A percentile compares a stretch with the other conserved stretches of the same genome.
phyloP scores from a whole-genome alignment of 2,329 filamentous ascomycete genomes.

The Penicillium occitanis region DNA sequence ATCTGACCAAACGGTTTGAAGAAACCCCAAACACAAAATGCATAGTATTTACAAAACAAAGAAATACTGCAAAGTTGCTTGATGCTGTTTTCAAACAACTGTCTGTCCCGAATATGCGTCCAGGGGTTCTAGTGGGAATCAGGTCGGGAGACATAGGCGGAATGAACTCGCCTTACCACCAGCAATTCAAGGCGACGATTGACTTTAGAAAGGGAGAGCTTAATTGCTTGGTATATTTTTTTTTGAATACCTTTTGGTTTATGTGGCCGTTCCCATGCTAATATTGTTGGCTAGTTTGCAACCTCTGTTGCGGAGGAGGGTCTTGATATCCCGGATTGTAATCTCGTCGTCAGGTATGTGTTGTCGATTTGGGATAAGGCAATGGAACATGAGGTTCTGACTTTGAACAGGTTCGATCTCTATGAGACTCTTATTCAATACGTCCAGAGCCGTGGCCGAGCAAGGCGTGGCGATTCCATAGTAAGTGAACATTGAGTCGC shows the following conservation, averaged over 20 bases:
- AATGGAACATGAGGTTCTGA: neutral
- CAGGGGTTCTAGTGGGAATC: slow-evolving; percentile 65
- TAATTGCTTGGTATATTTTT: slow-evolving; percentile 51
- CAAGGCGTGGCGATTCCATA: slow-evolving; percentile 71
- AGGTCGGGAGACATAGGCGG: slow-evolving; percentile 54
- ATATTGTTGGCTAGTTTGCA: slow-evolving; percentile 49
- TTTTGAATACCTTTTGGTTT: neutral
- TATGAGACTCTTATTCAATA: slow-evolving; percentile 92
- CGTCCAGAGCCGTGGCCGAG: slow-evolving; percentile 86
- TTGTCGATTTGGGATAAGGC: neutral
- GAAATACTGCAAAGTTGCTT: slow-evolving; percentile 74
- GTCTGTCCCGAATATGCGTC: slow-evolving; percentile 58
- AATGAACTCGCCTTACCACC: slow-evolving; percentile 65
- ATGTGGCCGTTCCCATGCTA: neutral
- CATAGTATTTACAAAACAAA: slow-evolving; percentile 82
- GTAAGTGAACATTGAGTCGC: slow-evolving; percentile 27
- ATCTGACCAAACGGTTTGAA: slow-evolving; percentile 64
- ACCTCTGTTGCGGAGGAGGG: slow-evolving; percentile 67
- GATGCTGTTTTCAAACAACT: slow-evolving; percentile 64
- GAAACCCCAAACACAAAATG: slow-evolving; percentile 62
- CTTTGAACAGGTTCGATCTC: slow-evolving; percentile 67
- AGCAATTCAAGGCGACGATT: slow-evolving; percentile 72
- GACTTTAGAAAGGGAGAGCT: slow-evolving; percentile 60
- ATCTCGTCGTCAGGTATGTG: slow-evolving; percentile 56
- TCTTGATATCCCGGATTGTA: slow-evolving; percentile 66